Evolutionary conservation across 805 yeast genomes (phyloP).

Genomic region (Candida ipomoeae): DNA sequence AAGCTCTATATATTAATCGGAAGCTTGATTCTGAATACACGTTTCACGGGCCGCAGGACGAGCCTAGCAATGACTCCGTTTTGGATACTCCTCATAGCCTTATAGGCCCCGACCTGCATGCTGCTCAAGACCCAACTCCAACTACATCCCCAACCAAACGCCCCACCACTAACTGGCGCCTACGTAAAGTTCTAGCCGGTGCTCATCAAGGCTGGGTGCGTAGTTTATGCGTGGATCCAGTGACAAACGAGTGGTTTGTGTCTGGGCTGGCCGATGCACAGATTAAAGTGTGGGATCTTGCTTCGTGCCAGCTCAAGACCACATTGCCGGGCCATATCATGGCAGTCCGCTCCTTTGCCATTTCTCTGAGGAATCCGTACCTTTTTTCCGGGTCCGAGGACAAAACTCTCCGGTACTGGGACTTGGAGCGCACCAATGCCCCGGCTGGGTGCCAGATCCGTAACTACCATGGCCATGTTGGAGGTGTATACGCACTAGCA

Average conservation of each 20-base stretch:
- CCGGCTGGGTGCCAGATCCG: slow-evolving; percentile 50
- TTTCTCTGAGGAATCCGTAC: slow-evolving; percentile 78
- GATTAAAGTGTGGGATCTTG: slow-evolving; percentile 88
- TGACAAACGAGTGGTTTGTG: slow-evolving; percentile 81
- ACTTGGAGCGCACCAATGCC: slow-evolving; percentile 77
- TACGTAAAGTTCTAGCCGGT: slow-evolving; percentile 62
- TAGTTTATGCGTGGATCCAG: slow-evolving; percentile 74
- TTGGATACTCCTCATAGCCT: background rate
- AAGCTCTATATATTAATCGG: slow-evolving; percentile 27
- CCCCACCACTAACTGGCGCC: slow-evolving; percentile 48
- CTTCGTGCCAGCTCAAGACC: slow-evolving; percentile 60
- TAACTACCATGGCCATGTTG: slow-evolving; percentile 90
- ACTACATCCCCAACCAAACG: background rate
- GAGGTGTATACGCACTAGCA: slow-evolving; percentile 80
- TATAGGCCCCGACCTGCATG: background rate
- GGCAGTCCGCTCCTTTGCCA: slow-evolving; percentile 75
- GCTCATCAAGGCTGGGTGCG: slow-evolving; percentile 96
- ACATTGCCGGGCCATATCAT: slow-evolving; percentile 88
- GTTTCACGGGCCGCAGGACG: background rate
- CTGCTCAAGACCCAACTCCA: background rate
- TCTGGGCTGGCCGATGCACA: slow-evolving; percentile 89
- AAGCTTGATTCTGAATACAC: slow-evolving; percentile 24
- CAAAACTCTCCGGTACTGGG: slow-evolving; percentile 93
- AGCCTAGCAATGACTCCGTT: background rate
- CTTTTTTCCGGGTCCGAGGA: slow-evolving; percentile 92